phyloP scores from a whole-genome alignment of 768 basidiomycete species.

The Suillus hirtellus region DNA sequence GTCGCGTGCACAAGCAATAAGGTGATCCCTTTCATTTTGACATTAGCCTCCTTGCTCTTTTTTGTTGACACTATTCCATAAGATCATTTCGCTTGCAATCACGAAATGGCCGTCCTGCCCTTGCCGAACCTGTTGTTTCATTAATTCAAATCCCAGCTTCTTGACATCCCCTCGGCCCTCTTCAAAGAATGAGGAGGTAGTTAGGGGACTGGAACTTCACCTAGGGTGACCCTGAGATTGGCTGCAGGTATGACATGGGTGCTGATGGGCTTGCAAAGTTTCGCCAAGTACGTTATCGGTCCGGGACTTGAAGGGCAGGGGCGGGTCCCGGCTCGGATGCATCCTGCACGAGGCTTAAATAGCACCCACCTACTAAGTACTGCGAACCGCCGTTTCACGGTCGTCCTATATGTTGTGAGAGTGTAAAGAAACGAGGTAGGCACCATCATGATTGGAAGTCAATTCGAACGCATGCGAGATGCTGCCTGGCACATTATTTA shows the following conservation, averaged over 20 bases:
- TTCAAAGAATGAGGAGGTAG: neutral
- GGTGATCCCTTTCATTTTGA: conserved; percentile 53
- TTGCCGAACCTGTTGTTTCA: conserved; percentile 17
- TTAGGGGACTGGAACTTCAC: conserved; percentile 19
- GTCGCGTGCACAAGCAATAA: conserved; percentile 82
- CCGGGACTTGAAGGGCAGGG: conserved; percentile 23
- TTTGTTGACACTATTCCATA: conserved; percentile 74
- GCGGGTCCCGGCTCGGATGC: conserved; percentile 7
- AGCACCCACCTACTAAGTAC: conserved; percentile 5
- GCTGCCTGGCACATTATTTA: neutral
- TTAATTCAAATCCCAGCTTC: conserved; percentile 20
- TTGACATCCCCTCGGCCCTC: conserved; percentile 8
- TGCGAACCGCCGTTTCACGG: conserved; percentile 20
- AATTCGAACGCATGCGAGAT: neutral
- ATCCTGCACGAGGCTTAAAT: conserved; percentile 16
- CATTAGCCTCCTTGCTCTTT: conserved; percentile 3
- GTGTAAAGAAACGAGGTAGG: conserved; percentile 21
- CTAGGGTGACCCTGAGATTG: conserved; percentile 22
- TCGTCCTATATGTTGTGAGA: conserved; percentile 17
- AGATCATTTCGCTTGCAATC: conserved; percentile 29
- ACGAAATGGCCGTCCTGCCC: conserved; percentile 16
- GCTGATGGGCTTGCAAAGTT: conserved; percentile 21
- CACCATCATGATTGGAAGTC: neutral
- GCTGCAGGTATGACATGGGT: conserved; percentile 34
- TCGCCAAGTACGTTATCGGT: conserved; percentile 17